phyloP scores from a whole-genome alignment of 108 stramenopile genomes.

The Skeletonema potamos region DNA sequence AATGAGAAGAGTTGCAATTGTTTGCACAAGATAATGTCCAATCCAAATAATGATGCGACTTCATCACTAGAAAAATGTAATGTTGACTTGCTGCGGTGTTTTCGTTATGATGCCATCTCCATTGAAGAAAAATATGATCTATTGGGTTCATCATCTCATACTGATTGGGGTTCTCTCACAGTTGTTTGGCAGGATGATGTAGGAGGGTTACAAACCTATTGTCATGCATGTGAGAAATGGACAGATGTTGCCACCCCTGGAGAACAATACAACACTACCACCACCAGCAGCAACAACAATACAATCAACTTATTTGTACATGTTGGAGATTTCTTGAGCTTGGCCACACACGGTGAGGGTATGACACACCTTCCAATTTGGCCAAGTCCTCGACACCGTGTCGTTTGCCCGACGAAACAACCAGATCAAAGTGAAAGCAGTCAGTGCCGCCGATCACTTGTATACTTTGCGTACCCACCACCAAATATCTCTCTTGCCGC shows the following conservation, averaged over 20 bases:
- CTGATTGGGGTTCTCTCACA: slow-evolving; percentile 81
- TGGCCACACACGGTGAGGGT: slow-evolving; percentile 37
- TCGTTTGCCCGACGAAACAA: slow-evolving; percentile 31
- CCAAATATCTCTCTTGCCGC: slow-evolving; percentile 45
- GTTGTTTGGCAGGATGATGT: slow-evolving; percentile 84
- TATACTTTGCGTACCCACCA: slow-evolving; percentile 75
- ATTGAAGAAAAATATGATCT: background rate
- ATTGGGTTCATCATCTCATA: slow-evolving; percentile 73
- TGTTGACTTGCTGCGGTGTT: slow-evolving; percentile 45
- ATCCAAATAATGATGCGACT: background rate
- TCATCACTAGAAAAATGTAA: slow-evolving; percentile 12
- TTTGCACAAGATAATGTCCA: slow-evolving; percentile 3
- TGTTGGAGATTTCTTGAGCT: slow-evolving; percentile 75
- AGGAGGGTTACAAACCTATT: slow-evolving; percentile 82
- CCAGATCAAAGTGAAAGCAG: background rate
- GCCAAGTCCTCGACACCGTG: slow-evolving; percentile 47
- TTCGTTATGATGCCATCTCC: slow-evolving; percentile 52
- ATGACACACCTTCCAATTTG: slow-evolving; percentile 4
- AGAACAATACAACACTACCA: background rate
- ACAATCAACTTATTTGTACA: slow-evolving; percentile 58
- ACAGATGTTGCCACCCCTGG: slow-evolving; percentile 45
- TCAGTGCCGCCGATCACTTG: slow-evolving; percentile 52
- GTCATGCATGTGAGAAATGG: slow-evolving; percentile 65
- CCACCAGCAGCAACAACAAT: background rate
- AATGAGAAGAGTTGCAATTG: slow-evolving; percentile 24